Percentiles rank a stretch among this genome's conserved stretches.
Evolutionary conservation across 2,329 filamentous ascomycete species (phyloP).

Genomic region (Cladophialophora exuberans): DNA sequence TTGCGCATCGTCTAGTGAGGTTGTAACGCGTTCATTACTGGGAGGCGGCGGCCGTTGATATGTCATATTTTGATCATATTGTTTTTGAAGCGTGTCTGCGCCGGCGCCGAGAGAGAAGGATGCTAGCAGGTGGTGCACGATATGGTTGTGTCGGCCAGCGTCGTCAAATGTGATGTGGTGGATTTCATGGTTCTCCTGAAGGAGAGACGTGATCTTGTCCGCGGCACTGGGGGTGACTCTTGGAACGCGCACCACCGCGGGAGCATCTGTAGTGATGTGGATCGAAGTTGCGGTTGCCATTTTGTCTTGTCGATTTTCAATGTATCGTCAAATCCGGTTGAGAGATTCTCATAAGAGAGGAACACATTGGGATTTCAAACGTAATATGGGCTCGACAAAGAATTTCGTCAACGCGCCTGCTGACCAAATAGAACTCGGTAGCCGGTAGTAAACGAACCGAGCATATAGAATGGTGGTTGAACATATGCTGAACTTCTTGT

Average conservation of each 20-base stretch:
- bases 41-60: background rate
- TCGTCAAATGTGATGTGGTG: conserved; percentile 9
- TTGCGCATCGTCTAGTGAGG: background rate
- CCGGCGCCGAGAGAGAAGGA: conserved; percentile 3
- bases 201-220: conserved; percentile 1
- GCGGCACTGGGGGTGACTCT: background rate
- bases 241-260: background rate
- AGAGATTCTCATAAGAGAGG: too few species aligned
- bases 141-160: conserved; percentile 10
- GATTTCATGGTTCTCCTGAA: background rate
- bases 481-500: background rate
- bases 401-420: background rate
- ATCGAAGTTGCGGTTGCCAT: conserved; percentile 3
- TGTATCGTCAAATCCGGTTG: background rate
- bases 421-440: background rate
- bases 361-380: background rate
- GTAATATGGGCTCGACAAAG: too few species aligned
- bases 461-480: background rate
- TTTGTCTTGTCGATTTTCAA: background rate
- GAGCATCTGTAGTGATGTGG: background rate
- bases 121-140: conserved; percentile 5
- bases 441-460: background rate
- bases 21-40: background rate
- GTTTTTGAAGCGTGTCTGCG: conserved; percentile 3
- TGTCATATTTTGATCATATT: conserved; percentile 1